Evolutionary conservation across 1,284 basidiomycete species (phyloP).

Genomic region (Chalciporus piperatoides): DNA sequence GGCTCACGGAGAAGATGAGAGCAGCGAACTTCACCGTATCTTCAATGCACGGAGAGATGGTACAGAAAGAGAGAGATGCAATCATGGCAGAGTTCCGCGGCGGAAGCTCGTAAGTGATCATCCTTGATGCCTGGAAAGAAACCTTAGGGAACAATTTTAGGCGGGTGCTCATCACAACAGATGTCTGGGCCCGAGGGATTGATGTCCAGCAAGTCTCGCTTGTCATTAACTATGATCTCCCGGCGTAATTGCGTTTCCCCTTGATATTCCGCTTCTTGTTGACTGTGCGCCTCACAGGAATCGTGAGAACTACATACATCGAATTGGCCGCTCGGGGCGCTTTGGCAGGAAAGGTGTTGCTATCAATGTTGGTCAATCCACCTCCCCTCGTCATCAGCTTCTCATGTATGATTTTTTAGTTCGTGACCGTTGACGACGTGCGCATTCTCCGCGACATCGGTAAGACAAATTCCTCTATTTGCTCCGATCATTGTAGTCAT

Average conservation of each 20-base stretch:
- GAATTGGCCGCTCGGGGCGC: constrained; percentile 93
- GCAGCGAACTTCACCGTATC: constrained; percentile 95
- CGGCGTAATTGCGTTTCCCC: constrained; percentile 58
- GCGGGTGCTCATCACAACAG: constrained; percentile 93
- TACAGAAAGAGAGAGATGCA: constrained; percentile 96
- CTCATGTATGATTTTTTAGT: constrained; percentile 45
- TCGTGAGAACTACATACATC: constrained; percentile 98
- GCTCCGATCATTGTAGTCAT: constrained; percentile 9
- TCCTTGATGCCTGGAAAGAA: constrained; percentile 7
- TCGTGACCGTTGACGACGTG: constrained; percentile 89
- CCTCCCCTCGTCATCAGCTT: constrained; percentile 1
- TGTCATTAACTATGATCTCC: constrained; percentile 98
- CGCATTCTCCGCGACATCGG: constrained; percentile 89
- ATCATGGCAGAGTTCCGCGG: constrained; percentile 99
- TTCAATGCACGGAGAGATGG: constrained; percentile 99
- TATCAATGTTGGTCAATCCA: constrained; percentile 63
- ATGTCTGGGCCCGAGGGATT: constrained; percentile 98
- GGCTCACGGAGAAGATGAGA: constrained; percentile 98
- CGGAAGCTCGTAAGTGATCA: constrained; percentile 75
- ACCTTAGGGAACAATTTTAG: constrained; percentile 37
- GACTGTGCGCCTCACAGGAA: constrained; percentile 49
- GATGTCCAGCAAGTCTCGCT: constrained; percentile 98
- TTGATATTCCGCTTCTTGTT: constrained; percentile 12
- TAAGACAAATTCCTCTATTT: constrained; percentile 35
- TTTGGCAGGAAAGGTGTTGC: constrained; percentile 95